These are phyloP conservation scores for Ogataea corticis DNA, from an alignment of 805 yeast species.

Conservation along the genomic window DNA sequence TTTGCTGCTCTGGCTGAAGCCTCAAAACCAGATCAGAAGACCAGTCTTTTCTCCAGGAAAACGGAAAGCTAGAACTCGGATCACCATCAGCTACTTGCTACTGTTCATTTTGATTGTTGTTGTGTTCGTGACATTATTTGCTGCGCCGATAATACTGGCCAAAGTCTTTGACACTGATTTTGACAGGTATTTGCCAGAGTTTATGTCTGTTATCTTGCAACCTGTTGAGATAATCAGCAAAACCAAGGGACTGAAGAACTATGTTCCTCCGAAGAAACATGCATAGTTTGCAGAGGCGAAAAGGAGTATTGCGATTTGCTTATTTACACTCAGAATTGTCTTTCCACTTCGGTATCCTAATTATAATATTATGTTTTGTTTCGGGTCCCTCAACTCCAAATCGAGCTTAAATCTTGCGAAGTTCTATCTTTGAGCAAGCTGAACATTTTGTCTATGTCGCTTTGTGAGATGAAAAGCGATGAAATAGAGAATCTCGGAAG, in stretches of 20 bases:
- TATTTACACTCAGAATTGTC: background rate
- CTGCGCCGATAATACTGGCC: slow-evolving; percentile 41
- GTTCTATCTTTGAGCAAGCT: slow-evolving; percentile 8
- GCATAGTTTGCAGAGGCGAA: slow-evolving; percentile 5
- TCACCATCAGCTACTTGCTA: slow-evolving; percentile 33
- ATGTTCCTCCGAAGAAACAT: slow-evolving; percentile 26
- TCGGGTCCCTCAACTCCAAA: slow-evolving; percentile 16
- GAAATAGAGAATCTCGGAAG: slow-evolving; percentile 40
- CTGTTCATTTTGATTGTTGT: slow-evolving; percentile 37
- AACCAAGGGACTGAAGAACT: slow-evolving; percentile 40
- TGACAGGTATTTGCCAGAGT: slow-evolving; percentile 41
- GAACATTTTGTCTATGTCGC: slow-evolving; percentile 17
- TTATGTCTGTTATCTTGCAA: slow-evolving; percentile 40
- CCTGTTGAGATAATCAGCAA: slow-evolving; percentile 38
- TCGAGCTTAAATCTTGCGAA: slow-evolving; percentile 10
- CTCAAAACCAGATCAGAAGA: slow-evolving; percentile 46
- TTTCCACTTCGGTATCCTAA: slow-evolving; percentile 3
- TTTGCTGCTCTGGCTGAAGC: slow-evolving; percentile 64
- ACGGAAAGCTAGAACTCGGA: slow-evolving; percentile 41
- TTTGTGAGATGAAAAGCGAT: slow-evolving; percentile 34
- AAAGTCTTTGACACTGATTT: slow-evolving; percentile 41
- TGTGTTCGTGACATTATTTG: slow-evolving; percentile 35
- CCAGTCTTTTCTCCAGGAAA: slow-evolving; percentile 42
- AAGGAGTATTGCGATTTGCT: slow-evolving; percentile 5
- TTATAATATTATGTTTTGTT: slow-evolving; percentile 4